Evolutionary conservation across 2,329 filamentous ascomycete genomes (phyloP), one percentile per base, ranked within the genome.

Genomic region (Nemania abortiva): DNA sequence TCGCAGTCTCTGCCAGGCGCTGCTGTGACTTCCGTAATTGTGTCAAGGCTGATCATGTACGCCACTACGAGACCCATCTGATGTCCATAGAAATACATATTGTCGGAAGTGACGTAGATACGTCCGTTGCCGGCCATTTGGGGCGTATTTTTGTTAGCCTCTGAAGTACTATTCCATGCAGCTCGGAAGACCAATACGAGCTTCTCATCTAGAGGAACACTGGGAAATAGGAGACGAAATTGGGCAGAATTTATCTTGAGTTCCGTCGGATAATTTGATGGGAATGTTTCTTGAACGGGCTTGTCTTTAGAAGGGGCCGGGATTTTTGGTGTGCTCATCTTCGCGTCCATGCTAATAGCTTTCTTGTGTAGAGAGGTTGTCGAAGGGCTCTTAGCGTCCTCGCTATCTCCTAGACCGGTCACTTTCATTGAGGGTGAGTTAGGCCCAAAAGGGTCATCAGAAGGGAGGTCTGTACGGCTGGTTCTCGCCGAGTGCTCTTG

Each of bases 61-160:
- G 95, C 92, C 42, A 97, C 86, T 0, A 98, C 92, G 6, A 99
- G 86, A 6, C 96, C 96, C 79, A 98, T 90, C 77, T 98, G 93
- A 77, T 98, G 92, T 75, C 95, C 97, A 81, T 98, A 99, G 78
- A 99, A 98, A 80, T 97, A 98, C 79, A 99, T 90, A 72, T 95
- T 92, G 70, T 91, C 90, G 0, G 91, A 87, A 0, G 95, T 98
- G 68, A 97, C 90, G 79, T 97, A 99, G 27, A 97, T 90, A 62
- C 96, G 89, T 0, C 96, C 88, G 64, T 87, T 87, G 20, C 87
- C 87, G 24, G 85, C 82, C 73, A 98, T 93, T 69, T 77, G 79
- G 18, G 82, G 82, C 63, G 77, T 80, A 3, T 81, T 79, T 7
- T 83, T 81, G n/a, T 80, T 78, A 20, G 82, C 81, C 27, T 82